Percentiles rank a stretch among this genome's conserved stretches.
Evolutionary conservation across 176 grass and related monocot species (phyloP).

Genomic region (Puccinellia tenuiflora): DNA sequence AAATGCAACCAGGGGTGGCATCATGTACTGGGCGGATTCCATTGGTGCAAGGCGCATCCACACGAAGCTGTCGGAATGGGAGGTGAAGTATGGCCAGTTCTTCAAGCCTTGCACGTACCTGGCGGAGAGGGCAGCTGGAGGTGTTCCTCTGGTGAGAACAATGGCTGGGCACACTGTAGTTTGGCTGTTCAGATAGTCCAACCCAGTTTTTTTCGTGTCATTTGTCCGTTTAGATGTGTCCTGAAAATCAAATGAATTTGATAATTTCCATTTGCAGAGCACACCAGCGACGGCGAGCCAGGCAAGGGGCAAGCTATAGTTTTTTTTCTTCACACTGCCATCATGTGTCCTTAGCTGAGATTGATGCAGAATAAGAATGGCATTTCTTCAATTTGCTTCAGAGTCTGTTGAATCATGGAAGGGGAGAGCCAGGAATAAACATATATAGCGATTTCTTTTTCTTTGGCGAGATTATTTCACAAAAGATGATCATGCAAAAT

Average conservation of each 20-base stretch:
- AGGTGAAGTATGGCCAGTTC: constrained; percentile 41
- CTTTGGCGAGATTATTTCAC: background rate
- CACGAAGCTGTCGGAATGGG: constrained; percentile 44
- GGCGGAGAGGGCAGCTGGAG: constrained; percentile 36
- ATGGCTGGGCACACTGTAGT: background rate
- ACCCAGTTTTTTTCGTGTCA: background rate
- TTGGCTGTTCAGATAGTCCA: background rate
- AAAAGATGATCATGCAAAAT: background rate
- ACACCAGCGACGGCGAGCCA: background rate
- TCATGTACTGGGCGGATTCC: constrained; percentile 59
- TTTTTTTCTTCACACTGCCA: background rate
- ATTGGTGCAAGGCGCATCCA: constrained; percentile 42
- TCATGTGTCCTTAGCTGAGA: background rate
- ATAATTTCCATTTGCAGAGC: background rate
- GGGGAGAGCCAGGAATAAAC: background rate
- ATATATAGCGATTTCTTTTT: background rate
- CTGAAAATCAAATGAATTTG: background rate
- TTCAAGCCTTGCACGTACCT: constrained; percentile 59
- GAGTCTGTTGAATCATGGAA: background rate
- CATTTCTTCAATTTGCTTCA: background rate
- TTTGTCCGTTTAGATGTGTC: background rate
- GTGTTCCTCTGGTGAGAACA: constrained; percentile 50
- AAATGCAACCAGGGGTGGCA: constrained; percentile 43
- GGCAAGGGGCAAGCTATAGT: background rate
- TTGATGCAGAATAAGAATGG: background rate